Base-by-base conservation (phyloP, 805 yeast species). In the Candida saitoana region DNA sequence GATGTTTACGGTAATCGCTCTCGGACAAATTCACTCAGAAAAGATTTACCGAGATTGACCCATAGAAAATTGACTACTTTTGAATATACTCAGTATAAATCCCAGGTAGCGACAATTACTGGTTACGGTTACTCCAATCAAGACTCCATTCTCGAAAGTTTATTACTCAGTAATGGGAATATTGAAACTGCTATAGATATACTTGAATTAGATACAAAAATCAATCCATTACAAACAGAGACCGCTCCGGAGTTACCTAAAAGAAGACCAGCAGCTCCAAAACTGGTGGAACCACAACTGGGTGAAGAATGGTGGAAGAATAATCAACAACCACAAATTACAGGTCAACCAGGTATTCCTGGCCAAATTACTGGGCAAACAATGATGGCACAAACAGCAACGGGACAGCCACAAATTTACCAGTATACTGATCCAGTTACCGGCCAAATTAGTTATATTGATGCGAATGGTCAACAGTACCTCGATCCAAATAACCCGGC, bases 381-480 rank as follows among this genome's bases (percentile, higher is more conserved):
- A 14, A 39, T 14, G 32, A 29, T 29, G 32, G 32, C 16, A 29
- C 32, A 29, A 29, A 6, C 16, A 29, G 16, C 16, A 14, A 34
- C 24, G 5, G 41, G 32, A 43, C 65, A 47, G 63, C 76, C 59
- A 40, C 84, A 68, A 59, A 79, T 71, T 60, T 84, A 65, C 51
- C 91, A 83, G 54, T 84, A 80, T 55, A 71, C 82, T 16, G 90
- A 84, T 51, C 88, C 89, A 2, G 65, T 74, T 5, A 82, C 88
- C 0, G 90, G 91, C 9, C 74, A 78, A 37, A 61, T 82, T 3
- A 72, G 76, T 25, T 84, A 84, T 51, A 76, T 84, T 27, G 90
- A 84, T 52, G 73, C 80, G 8, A 79, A 75, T 35, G 83, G 83
- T 2, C 88, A 83, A 51, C 85, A 82, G 52, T 76, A 74, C 48